These are phyloP conservation scores for Sphagnum contortum DNA, from an alignment of 225 moss, liverwort and hornwort genomes.

Conservation along the genomic window DNA sequence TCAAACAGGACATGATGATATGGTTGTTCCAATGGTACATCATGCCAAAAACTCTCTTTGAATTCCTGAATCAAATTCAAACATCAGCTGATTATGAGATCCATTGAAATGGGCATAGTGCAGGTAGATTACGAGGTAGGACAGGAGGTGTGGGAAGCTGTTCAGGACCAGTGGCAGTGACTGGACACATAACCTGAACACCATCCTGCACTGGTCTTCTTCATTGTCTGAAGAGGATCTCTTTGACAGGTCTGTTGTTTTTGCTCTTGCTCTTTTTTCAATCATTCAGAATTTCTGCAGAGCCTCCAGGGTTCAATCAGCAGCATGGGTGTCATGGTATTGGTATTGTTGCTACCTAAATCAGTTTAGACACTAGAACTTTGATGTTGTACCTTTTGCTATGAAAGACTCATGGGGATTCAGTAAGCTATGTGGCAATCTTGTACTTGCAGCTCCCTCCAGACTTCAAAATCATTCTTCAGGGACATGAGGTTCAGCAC, in stretches of 20 bases:
- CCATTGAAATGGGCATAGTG: no score
- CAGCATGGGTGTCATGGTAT: no score
- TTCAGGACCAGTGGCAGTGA: conserved; percentile 38
- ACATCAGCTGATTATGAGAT: no score
- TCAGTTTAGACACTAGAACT: no score
- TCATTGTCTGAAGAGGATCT: conserved; percentile 47
- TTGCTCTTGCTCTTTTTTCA: no score
- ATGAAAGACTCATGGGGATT: no score
- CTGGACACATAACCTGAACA: conserved; percentile 57
- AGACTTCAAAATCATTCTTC: conserved; percentile 54
- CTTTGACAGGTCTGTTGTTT: conserved; percentile 31
- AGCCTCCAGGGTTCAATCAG: no score
- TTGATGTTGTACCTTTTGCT: no score
- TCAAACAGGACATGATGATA: conserved; percentile 82
- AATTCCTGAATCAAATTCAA: no score
- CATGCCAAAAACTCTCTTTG: no score
- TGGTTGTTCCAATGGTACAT: conserved; percentile 92
- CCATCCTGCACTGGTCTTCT: conserved; percentile 59
- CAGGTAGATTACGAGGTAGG: conserved; percentile 47
- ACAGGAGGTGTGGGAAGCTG: conserved; percentile 33
- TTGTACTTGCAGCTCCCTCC: conserved; percentile 63
- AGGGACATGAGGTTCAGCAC: conserved; percentile 65
- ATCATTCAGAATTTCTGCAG: no score
- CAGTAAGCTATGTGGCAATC: conserved; percentile 74
- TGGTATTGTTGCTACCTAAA: no score